Base-by-base conservation (phyloP, 2,329 filamentous ascomycete species). In the Diaporthe capsici region DNA sequence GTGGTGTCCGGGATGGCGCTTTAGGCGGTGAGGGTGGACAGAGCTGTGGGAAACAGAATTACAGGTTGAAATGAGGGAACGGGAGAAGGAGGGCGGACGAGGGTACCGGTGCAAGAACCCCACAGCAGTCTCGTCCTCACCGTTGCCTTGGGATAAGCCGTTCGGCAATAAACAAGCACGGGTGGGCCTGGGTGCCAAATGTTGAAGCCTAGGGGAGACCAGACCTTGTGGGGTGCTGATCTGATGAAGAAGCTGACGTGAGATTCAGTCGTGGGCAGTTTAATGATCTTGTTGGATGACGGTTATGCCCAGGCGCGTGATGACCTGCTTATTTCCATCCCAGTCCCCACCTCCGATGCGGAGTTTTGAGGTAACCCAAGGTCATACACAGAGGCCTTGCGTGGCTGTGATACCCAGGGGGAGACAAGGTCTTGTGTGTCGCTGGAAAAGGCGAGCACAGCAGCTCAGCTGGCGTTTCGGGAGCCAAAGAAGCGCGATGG, bases 161-260 rank as follows among this genome's bases (percentile, higher is more conserved):
- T 3, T 22, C 39, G 12, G 20, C 12, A 34, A 25, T n/a, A 25
- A 31, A 34, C 20, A 60, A 31, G 47, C 47, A 53, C 4, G 37
- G 28, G 39, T 51, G 53, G n/a, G 22, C 42, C 20, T 61, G 53
- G 12, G 65, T 49, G 37, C 58, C 71, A 57, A 25, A 73, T 25
- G 31, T 57, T 47, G 71, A 73, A 51, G 71, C 42, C 71, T 44
- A 37, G 47, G 47, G 49, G 71, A 55, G 10, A 47, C 37, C 34
- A 61, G 47, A 20, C 57, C 47, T 65, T 42, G 58, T 70, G 65
- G 22, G 51, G 31, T 70, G 49, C 65, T 68, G 63, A 51, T 53
- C 47, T 75, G 65, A 71, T 71, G 65, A 25, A 73, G 70, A 44
- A 61, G 75, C 73, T 77, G 76, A 77, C 76, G 76, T 77, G 76